These are phyloP conservation scores for Globisporangium ultimum DNA, from an alignment of 352 stramenopile genomes.

Conservation along the genomic window DNA sequence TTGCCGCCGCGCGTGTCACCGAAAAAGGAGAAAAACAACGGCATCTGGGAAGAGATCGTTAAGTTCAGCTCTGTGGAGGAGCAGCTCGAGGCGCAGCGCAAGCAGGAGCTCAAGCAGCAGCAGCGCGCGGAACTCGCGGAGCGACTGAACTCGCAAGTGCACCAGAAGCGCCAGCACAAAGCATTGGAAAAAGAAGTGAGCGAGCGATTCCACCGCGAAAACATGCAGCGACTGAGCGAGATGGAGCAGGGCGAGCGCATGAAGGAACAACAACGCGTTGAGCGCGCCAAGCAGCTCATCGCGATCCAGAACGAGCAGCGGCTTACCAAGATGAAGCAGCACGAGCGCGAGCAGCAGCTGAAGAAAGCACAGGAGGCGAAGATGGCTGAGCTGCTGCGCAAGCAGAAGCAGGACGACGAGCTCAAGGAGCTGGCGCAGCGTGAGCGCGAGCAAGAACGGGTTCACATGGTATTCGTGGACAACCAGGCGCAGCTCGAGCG, in stretches of 20 bases:
- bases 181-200: conserved; percentile 39
- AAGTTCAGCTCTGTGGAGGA: conserved; percentile 75
- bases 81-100: conserved; percentile 44
- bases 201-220: conserved; percentile 50
- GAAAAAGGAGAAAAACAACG: conserved; percentile 73
- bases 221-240: conserved; percentile 36
- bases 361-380: conserved; percentile 57
- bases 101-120: conserved; percentile 25
- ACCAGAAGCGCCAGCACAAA: conserved; percentile 29
- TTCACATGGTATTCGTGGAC: conserved; percentile 53
- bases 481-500: conserved; percentile 60
- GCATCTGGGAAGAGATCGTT: conserved; percentile 84
- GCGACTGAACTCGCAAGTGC: conserved; percentile 54
- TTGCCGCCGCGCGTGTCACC: conserved; percentile 58
- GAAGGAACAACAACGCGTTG: conserved; percentile 50
- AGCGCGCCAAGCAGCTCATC: conserved; percentile 61
- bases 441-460: conserved; percentile 58
- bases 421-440: conserved; percentile 41
- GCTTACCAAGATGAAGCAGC: conserved; percentile 50
- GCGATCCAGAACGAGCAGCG: conserved; percentile 67
- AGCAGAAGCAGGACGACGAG: conserved; percentile 55
- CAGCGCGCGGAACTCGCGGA: conserved; percentile 35
- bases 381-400: conserved; percentile 40
- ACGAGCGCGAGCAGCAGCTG: conserved; percentile 36
- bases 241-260: conserved; percentile 54